Conservation (phyloP, 2,329 filamentous ascomycete genomes). For the Thelonectria olida region DNA sequence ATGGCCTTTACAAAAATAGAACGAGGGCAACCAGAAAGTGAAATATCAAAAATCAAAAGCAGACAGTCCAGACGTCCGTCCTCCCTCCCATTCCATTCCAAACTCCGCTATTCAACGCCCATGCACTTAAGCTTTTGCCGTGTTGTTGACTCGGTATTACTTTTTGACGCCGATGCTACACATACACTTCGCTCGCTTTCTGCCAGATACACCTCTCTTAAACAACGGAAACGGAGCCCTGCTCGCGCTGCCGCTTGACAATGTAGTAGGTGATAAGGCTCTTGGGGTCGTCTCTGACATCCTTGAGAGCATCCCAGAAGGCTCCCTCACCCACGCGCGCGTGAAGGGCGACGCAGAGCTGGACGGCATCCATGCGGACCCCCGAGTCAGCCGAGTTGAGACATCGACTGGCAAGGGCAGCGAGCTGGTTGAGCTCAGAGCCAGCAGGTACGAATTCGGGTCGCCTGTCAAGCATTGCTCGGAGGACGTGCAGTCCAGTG, state of each 20-base stretch:
- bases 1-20: not conserved
- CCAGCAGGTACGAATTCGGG: conserved; percentile 60
- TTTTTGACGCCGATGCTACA: conserved; percentile 1
- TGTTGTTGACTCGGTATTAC: not conserved
- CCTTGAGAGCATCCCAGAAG: conserved; percentile 76
- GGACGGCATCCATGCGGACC: conserved; percentile 79
- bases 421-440: conserved; percentile 60
- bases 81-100: conserved; percentile 14
- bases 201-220: not conserved
- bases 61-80: not conserved
- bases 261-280: conserved; percentile 85
- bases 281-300: conserved; percentile 75
- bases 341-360: conserved; percentile 80
- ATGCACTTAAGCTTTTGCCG: not conserved
- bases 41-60: conserved; percentile 10
- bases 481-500: conserved; percentile 72
- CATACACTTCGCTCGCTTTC: not conserved
- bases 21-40: conserved; percentile 7
- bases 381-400: conserved; percentile 69
- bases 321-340: conserved; percentile 64
- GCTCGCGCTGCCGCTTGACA: conserved; percentile 73
- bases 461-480: conserved; percentile 64
- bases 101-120: conserved; percentile 38
- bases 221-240: conserved; percentile 28
- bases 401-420: conserved; percentile 62